Conservation (phyloP, 805 yeast genomes). For the Wickerhamia fluorescens region DNA sequence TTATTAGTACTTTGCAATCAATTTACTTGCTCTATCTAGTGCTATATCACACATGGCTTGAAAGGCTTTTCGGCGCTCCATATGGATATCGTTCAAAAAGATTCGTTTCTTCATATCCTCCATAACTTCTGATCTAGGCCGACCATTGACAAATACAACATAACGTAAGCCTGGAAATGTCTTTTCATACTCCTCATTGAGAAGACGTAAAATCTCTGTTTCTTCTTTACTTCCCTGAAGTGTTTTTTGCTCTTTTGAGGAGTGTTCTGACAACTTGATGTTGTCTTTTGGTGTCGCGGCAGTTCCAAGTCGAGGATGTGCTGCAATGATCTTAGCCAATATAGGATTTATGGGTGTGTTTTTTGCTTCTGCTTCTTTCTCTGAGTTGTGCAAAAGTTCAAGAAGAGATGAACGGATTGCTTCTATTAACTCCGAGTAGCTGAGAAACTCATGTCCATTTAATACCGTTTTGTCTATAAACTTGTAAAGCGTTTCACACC, state of each 20-base stretch:
- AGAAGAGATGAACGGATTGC: conserved; percentile 32
- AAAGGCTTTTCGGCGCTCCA: conserved; percentile 63
- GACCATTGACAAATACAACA: conserved; percentile 85
- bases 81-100: conserved; percentile 40
- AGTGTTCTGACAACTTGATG: conserved; percentile 51
- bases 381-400: conserved; percentile 19
- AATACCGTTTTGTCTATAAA: conserved; percentile 25
- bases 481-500: conserved; percentile 42
- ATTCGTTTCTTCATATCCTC: conserved; percentile 30
- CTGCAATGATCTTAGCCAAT: conserved; percentile 60
- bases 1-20: too few species aligned
- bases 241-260: conserved; percentile 64
- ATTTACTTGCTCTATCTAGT: conserved; percentile 65
- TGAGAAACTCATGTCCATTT: conserved; percentile 8
- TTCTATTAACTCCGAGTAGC: conserved; percentile 39
- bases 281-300: conserved; percentile 11
- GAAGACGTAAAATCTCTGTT: conserved; percentile 38
- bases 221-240: conserved; percentile 46
- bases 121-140: conserved; percentile 59
- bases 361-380: conserved; percentile 13
- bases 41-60: conserved; percentile 93
- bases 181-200: conserved; percentile 59
- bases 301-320: conserved; percentile 89
- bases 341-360: conserved; percentile 15
- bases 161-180: conserved; percentile 64